A percentile compares a stretch with the other conserved stretches of the same genome.
phyloP scores from a whole-genome alignment of 1,284 basidiomycete species.

The Ustilago bromivora region DNA sequence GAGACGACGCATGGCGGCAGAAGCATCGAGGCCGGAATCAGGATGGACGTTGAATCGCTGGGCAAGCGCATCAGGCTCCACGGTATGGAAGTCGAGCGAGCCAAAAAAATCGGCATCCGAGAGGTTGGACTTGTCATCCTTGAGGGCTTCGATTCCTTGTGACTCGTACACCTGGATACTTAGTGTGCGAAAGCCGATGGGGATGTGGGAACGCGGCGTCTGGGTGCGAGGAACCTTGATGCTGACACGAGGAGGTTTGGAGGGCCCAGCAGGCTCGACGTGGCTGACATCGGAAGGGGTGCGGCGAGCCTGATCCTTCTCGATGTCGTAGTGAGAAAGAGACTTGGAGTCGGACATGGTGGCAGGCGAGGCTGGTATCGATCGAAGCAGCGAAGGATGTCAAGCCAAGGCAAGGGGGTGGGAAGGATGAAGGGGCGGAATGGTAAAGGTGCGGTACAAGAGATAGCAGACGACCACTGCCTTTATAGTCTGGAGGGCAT shows the following conservation, averaged over 20 bases:
- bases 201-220: constrained; percentile 47
- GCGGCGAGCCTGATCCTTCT: constrained; percentile 34
- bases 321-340: constrained; percentile 36
- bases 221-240: constrained; percentile 47
- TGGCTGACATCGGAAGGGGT: constrained; percentile 27
- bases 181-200: constrained; percentile 63
- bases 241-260: constrained; percentile 32
- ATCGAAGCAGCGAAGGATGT: constrained; percentile 24
- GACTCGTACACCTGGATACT: constrained; percentile 60
- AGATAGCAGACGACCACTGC: neutral
- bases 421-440: constrained; percentile 2
- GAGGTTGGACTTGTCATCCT: constrained; percentile 33
- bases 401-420: constrained; percentile 16
- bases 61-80: constrained; percentile 73
- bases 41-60: constrained; percentile 73
- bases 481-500: constrained; percentile 17
- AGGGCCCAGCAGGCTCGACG: constrained; percentile 14
- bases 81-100: constrained; percentile 74
- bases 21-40: constrained; percentile 72
- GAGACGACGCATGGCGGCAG: constrained; percentile 73
- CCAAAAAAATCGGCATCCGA: constrained; percentile 47
- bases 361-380: constrained; percentile 11
- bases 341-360: constrained; percentile 41
- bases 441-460: constrained; percentile 4
- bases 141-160: constrained; percentile 34